Evolutionary conservation across 257 asterid genomes (phyloP).

Genomic region (Gentiana dahurica): DNA sequence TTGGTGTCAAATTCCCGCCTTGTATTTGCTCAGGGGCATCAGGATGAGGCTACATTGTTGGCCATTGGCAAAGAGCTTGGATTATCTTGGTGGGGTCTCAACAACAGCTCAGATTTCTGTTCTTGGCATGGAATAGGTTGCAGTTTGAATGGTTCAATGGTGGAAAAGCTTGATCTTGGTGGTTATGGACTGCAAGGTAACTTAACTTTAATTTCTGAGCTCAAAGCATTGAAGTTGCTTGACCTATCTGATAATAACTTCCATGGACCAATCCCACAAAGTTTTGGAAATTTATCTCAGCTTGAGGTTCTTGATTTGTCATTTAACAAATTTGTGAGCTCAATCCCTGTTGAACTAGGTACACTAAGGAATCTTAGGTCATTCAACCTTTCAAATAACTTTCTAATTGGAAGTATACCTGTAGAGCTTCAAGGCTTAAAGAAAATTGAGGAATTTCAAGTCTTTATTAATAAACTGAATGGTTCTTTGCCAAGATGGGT

Average conservation of each 20-base stretch:
- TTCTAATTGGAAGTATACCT: conserved; percentile 52
- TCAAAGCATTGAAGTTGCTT: conserved; percentile 66
- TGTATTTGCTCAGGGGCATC: conserved; percentile 24
- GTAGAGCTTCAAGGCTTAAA: conserved; percentile 47
- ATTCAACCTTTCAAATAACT: conserved; percentile 59
- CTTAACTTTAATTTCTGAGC: conserved; percentile 54
- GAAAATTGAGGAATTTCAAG: conserved; percentile 54
- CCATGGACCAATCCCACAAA: conserved; percentile 55
- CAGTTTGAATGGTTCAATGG: conserved; percentile 46
- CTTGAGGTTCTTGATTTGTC: conserved; percentile 94
- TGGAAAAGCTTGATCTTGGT: conserved; percentile 78
- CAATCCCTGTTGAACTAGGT: conserved; percentile 56
- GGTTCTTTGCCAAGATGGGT: conserved; percentile 86
- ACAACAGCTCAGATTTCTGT: conserved; percentile 45
- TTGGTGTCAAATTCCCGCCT: conserved; percentile 37
- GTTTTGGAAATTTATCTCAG: conserved; percentile 46
- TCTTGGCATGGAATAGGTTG: conserved; percentile 76
- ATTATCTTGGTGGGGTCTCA: conserved; percentile 56
- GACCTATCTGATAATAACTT: conserved; percentile 81
- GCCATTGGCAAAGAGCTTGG: conserved; percentile 52
- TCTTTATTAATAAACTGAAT: conserved; percentile 52
- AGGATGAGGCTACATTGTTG: conserved; percentile 36
- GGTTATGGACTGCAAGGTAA: conserved; percentile 70
- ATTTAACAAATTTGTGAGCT: conserved; percentile 51
- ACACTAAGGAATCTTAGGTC: conserved; percentile 43